Evolutionary conservation across 2,329 filamentous ascomycete genomes (phyloP).

Genomic region (Bipolaris cookei): DNA sequence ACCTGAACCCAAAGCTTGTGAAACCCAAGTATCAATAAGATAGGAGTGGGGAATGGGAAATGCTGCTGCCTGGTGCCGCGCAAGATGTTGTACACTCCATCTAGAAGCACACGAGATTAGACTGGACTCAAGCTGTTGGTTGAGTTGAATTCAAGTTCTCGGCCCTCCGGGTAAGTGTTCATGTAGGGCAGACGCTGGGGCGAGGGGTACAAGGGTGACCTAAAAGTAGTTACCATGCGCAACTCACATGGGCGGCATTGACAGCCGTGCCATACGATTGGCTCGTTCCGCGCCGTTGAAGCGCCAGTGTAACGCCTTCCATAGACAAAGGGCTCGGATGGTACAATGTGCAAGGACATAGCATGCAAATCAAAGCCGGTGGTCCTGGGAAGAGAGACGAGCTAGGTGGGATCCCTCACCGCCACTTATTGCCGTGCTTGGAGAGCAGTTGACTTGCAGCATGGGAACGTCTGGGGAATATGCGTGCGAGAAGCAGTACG

Average conservation of each 20-base stretch:
- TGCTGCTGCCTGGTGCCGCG: not conserved
- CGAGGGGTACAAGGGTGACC: slow-evolving; percentile 27
- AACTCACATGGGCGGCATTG: slow-evolving; percentile 41
- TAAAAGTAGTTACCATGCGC: slow-evolving; percentile 33
- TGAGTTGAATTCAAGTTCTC: not conserved
- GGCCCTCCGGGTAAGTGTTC: not conserved
- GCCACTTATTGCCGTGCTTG: slow-evolving; percentile 25
- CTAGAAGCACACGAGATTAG: not conserved
- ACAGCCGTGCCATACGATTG: slow-evolving; percentile 44
- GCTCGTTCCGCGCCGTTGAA: slow-evolving; percentile 26
- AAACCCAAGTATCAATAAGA: not conserved
- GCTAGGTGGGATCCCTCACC: slow-evolving; percentile 30
- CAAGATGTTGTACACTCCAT: not conserved
- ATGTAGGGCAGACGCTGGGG: slow-evolving; percentile 11
- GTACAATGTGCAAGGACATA: slow-evolving; percentile 13
- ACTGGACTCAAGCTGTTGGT: not conserved
- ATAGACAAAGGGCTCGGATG: not conserved
- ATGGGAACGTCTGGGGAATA: slow-evolving; percentile 25
- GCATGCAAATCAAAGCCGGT: slow-evolving; percentile 18
- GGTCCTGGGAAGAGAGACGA: slow-evolving; percentile 22
- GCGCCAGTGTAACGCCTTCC: slow-evolving; percentile 27
- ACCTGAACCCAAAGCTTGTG: not conserved
- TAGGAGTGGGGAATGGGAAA: not conserved
- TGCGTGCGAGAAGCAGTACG: slow-evolving; percentile 30
- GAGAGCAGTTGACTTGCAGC: slow-evolving; percentile 20